Base-by-base conservation (phyloP, 805 yeast species). In the Zygoascus flipseniorum region DNA sequence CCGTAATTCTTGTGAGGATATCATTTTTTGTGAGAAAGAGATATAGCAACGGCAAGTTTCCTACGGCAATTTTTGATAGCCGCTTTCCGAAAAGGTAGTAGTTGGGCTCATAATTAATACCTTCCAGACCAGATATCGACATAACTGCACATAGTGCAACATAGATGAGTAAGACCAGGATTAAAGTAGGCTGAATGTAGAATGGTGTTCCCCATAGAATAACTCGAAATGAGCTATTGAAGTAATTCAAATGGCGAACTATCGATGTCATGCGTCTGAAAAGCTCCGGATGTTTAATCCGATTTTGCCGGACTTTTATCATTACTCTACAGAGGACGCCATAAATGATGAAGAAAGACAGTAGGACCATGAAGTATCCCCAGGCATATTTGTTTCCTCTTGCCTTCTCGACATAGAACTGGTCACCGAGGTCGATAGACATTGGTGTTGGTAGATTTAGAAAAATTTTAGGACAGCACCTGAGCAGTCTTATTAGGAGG, bases 251-350 rank as follows among this genome's bases (percentile, higher is more conserved):
- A 14, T 8, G 39, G 10, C 23, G 28, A 20, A 42, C 18, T 11
- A 18, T 39, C 23, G 52, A 41, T 41, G 28, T 13, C 26, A 31
- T n/a, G 26, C 42, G 60, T 41, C 65, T 57, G 20, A 42, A 19
- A 11, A 5, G 5, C 44, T 2, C 23, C 9, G 26, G 20, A 16
- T 31, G 18, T 10, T 46, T 9, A 31, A 13, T 3, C 10, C 26
- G 39, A 9, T 16, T 32, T 23, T 9, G 10, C 3, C 49, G 49
- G 26, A 42, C 31, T 31, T 41, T 42, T 6, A 13, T 31, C 31
- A 78, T 6, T 73, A 60, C 77, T 78, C 74, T 46, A 68, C 65
- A 59, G 74, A 73, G 2, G 74, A 71, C 6, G 2, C 80, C 80
- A 61, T 76, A 74, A 6, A 66, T 20, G 0, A 67, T 47, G 8